Conservation (phyloP, 805 yeast species). For the Huiozyma sinensis region DNA sequence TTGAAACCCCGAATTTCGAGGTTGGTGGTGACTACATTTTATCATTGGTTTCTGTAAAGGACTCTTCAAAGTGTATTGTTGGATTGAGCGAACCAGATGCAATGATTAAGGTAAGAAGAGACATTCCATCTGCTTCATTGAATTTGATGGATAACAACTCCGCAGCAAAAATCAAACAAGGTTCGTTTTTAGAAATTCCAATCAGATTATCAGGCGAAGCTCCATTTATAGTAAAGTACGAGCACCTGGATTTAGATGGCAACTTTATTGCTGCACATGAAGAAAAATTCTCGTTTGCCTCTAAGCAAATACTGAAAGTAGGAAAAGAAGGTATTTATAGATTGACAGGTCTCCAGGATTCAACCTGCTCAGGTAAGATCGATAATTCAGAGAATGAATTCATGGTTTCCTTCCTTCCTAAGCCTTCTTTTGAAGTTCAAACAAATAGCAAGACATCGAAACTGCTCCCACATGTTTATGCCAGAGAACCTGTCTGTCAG, state of each 20-base stretch:
- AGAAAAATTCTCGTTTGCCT: slow-evolving; percentile 15
- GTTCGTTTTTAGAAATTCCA: slow-evolving; percentile 50
- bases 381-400: slow-evolving; percentile 26
- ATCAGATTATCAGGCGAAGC: slow-evolving; percentile 46
- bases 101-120: slow-evolving; percentile 55
- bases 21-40: slow-evolving; percentile 69
- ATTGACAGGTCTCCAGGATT: slow-evolving; percentile 37
- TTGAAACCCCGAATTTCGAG: slow-evolving; percentile 45
- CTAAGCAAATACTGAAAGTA: slow-evolving; percentile 30
- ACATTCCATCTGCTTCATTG: slow-evolving; percentile 50
- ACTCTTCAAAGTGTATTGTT: slow-evolving; percentile 72
- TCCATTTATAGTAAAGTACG: slow-evolving; percentile 36
- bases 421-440: slow-evolving; percentile 37
- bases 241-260: slow-evolving; percentile 24
- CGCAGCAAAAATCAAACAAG: slow-evolving; percentile 44
- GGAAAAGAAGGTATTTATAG: slow-evolving; percentile 39
- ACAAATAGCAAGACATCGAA: slow-evolving; percentile 24
- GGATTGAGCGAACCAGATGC: slow-evolving; percentile 54
- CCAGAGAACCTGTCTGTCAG: slow-evolving; percentile 37
- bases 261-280: slow-evolving; percentile 17
- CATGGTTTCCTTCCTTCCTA: slow-evolving; percentile 34
- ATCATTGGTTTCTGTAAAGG: slow-evolving; percentile 54
- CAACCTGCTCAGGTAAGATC: slow-evolving; percentile 41
- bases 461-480: slow-evolving; percentile 18
- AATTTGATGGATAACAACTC: slow-evolving; percentile 29